Conservation (phyloP, 805 yeast species). For the Cyberlindnera sargentensis region DNA sequence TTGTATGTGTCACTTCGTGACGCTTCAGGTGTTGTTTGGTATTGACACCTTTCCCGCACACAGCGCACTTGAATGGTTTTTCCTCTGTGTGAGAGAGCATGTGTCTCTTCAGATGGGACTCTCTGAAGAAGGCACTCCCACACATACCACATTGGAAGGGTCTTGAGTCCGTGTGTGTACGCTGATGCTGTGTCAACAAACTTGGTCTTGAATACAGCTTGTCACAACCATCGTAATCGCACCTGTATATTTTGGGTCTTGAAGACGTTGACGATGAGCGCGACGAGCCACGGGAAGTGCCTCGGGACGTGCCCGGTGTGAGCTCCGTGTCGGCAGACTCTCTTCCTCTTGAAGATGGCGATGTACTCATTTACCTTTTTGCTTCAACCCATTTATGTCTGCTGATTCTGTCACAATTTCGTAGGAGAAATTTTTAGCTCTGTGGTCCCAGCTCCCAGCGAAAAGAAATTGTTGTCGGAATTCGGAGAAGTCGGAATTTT, state of each 20-base stretch:
- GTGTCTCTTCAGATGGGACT: slow-evolving; percentile 78
- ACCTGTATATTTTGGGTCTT: slow-evolving; percentile 54
- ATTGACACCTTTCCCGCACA: slow-evolving; percentile 78
- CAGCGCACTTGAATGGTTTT: slow-evolving; percentile 66
- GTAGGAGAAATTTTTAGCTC: neutral
- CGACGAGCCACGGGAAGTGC: slow-evolving; percentile 8
- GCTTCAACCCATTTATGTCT: neutral
- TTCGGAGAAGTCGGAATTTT: too few relatives aligned
- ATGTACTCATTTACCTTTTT: neutral
- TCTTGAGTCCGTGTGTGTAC: slow-evolving; percentile 70
- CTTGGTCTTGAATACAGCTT: slow-evolving; percentile 81
- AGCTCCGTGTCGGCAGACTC: neutral
- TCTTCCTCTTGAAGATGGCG: slow-evolving; percentile 2
- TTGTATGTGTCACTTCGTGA: slow-evolving; percentile 77
- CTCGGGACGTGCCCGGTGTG: slow-evolving; percentile 8
- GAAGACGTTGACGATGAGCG: slow-evolving; percentile 29
- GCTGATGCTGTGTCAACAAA: slow-evolving; percentile 70
- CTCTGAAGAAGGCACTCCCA: slow-evolving; percentile 57
- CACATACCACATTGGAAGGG: slow-evolving; percentile 72
- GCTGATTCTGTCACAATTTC: neutral
- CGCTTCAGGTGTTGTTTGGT: slow-evolving; percentile 74
- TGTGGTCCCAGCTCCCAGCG: too few relatives aligned
- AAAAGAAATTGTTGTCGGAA: too few relatives aligned
- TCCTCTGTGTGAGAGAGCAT: slow-evolving; percentile 52
- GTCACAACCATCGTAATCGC: slow-evolving; percentile 59